Conservation (phyloP, 768 basidiomycete genomes). For the Termitomyces titanicus region DNA sequence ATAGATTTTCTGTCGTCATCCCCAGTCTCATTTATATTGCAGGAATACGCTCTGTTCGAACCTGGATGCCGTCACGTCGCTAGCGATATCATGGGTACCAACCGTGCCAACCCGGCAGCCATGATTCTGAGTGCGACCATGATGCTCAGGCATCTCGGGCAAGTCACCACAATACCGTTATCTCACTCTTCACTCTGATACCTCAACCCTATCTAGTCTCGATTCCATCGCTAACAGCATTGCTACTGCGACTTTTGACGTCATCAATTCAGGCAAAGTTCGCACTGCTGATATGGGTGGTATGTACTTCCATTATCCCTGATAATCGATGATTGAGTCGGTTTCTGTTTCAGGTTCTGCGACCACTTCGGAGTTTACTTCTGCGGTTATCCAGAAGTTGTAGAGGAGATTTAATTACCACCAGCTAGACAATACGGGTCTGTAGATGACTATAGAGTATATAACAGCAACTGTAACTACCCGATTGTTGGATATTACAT, state of each 20-base stretch:
- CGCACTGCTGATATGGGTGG: conserved; percentile 96
- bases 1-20: background rate
- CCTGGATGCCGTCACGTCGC: conserved; percentile 97
- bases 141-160: conserved; percentile 97
- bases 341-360: conserved; percentile 56
- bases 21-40: conserved; percentile 7
- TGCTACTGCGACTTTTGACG: conserved; percentile 87
- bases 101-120: conserved; percentile 94
- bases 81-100: conserved; percentile 94
- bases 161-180: conserved; percentile 23
- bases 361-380: conserved; percentile 93
- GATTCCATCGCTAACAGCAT: conserved; percentile 93
- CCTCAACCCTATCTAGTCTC: conserved; percentile 50
- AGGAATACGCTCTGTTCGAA: conserved; percentile 98
- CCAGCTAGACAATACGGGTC: background rate
- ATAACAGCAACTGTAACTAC: conserved; percentile 13
- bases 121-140: conserved; percentile 97
- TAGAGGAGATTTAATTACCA: conserved; percentile 17
- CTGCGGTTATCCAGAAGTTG: conserved; percentile 84
- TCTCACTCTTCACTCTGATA: background rate
- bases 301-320: conserved; percentile 32
- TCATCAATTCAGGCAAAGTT: conserved; percentile 84
- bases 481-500: conserved; percentile 7
- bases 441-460: conserved; percentile 18
- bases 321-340: conserved; percentile 1